A percentile compares a stretch with the other conserved stretches of the same genome.
phyloP scores from a whole-genome alignment of 176 grass and related monocot species.

The Carex parvula region DNA sequence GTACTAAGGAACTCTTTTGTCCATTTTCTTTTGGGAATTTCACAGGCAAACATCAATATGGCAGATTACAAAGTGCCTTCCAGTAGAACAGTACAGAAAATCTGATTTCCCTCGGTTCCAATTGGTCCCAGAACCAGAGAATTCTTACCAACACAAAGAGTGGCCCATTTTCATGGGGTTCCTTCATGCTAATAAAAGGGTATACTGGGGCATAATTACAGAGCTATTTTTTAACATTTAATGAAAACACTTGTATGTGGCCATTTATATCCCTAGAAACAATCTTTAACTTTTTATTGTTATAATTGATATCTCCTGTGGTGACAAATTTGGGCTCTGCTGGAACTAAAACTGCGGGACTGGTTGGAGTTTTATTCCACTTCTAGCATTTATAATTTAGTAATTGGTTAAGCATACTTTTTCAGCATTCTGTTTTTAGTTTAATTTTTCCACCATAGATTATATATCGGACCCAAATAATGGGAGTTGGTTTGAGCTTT shows the following conservation, averaged over 20 bases:
- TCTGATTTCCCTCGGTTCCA: constrained; percentile 35
- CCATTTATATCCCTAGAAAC: background rate
- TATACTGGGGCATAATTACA: constrained; percentile 20
- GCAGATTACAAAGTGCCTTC: constrained; percentile 39
- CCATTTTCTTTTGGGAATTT: constrained; percentile 4
- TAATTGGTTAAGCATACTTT: background rate
- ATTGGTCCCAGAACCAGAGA: constrained; percentile 53
- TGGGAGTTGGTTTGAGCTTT: constrained; percentile 19
- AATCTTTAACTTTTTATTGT: background rate
- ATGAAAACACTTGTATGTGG: background rate
- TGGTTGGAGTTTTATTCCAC: background rate
- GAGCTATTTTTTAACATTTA: constrained; percentile 2
- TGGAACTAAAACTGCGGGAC: background rate
- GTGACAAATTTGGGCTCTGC: background rate
- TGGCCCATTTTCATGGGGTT: constrained; percentile 50
- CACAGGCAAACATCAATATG: constrained; percentile 33
- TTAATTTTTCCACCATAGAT: background rate
- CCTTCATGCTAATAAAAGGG: constrained; percentile 40
- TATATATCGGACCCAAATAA: background rate
- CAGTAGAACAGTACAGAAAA: constrained; percentile 22
- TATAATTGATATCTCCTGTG: background rate
- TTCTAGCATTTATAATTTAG: background rate
- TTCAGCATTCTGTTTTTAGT: constrained; percentile 15
- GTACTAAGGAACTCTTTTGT: background rate
- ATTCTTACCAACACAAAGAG: constrained; percentile 41